These are phyloP conservation scores for Globisporangium parvum DNA, from an alignment of 352 stramenopile genomes.

Conservation along the genomic window DNA sequence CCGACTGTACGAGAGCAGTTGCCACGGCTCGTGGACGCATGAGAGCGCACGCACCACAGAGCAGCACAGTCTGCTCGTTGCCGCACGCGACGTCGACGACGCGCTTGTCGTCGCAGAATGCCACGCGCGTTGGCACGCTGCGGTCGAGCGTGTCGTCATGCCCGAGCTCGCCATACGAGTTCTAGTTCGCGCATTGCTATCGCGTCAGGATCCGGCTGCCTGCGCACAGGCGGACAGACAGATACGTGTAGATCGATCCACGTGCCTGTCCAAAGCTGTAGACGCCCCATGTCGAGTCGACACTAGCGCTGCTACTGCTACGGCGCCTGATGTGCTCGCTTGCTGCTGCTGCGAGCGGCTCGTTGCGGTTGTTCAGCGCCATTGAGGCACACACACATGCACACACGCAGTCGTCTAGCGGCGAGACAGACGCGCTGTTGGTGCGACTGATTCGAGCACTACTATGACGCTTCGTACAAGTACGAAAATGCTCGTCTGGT, in stretches of 20 bases:
- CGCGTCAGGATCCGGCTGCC: background rate
- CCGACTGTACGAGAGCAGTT: background rate
- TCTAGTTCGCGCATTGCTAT: constrained; percentile 33
- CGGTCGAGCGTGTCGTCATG: constrained; percentile 76
- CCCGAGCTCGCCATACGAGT: constrained; percentile 90
- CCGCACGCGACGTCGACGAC: constrained; percentile 80
- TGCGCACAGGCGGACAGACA: background rate
- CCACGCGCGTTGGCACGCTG: constrained; percentile 42
- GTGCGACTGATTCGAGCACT: background rate
- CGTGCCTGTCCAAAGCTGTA: constrained; percentile 50
- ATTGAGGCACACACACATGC: too few species aligned
- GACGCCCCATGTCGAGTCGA: constrained; percentile 10
- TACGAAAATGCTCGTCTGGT: too few species aligned
- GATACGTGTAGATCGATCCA: too few species aligned
- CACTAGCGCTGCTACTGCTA: background rate
- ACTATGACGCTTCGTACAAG: too few species aligned
- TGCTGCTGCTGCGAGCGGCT: constrained; percentile 2
- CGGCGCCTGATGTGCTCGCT: background rate
- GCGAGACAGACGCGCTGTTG: background rate
- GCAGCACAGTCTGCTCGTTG: constrained; percentile 89
- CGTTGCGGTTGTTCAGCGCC: constrained; percentile 14
- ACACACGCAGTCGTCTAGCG: background rate
- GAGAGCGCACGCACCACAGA: constrained; percentile 39
- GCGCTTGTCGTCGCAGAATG: constrained; percentile 26
- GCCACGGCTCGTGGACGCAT: background rate